A percentile compares a stretch with the other conserved stretches of the same genome.
Conservation (phyloP, 257 asterid genomes). For the Thymus mandschuricus region DNA sequence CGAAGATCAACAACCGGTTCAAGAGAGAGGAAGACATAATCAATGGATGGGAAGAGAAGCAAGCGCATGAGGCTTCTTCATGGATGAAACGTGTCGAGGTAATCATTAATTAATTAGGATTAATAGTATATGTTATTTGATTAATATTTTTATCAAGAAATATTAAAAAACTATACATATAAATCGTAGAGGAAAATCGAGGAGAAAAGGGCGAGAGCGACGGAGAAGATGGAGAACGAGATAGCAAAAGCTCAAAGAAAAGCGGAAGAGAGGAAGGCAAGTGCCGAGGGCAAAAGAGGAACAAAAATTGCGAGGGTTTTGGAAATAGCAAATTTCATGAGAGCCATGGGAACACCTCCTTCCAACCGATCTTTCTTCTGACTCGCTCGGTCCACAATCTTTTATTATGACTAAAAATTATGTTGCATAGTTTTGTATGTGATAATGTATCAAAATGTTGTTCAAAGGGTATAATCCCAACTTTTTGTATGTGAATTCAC, state of each 20-base stretch:
- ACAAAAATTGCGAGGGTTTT: constrained; percentile 75
- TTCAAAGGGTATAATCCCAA: too few species aligned
- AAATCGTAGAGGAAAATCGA: constrained; percentile 71
- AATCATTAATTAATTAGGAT: not conserved
- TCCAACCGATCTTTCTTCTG: constrained; percentile 71
- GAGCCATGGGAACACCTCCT: constrained; percentile 83
- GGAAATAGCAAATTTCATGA: constrained; percentile 72
- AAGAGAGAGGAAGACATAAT: constrained; percentile 82
- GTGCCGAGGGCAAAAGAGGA: constrained; percentile 85
- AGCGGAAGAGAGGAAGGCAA: constrained; percentile 85
- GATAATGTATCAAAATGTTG: too few species aligned
- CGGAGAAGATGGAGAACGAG: constrained; percentile 85
- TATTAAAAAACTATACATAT: too few species aligned
- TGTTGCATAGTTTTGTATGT: too few species aligned
- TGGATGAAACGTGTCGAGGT: constrained; percentile 95
- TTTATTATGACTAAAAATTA: too few species aligned
- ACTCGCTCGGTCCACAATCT: not conserved
- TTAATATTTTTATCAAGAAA: too few species aligned
- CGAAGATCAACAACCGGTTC: constrained; percentile 80
- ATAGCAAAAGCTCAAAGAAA: constrained; percentile 80
- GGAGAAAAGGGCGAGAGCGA: constrained; percentile 78
- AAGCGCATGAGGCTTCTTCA: constrained; percentile 69
- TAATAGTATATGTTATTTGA: too few species aligned
- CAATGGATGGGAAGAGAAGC: constrained; percentile 74
- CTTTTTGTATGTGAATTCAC: too few species aligned